These are phyloP conservation scores for Oidiodendron maius DNA, from an alignment of 495 filamentous ascomycete species.

Conservation along the genomic window DNA sequence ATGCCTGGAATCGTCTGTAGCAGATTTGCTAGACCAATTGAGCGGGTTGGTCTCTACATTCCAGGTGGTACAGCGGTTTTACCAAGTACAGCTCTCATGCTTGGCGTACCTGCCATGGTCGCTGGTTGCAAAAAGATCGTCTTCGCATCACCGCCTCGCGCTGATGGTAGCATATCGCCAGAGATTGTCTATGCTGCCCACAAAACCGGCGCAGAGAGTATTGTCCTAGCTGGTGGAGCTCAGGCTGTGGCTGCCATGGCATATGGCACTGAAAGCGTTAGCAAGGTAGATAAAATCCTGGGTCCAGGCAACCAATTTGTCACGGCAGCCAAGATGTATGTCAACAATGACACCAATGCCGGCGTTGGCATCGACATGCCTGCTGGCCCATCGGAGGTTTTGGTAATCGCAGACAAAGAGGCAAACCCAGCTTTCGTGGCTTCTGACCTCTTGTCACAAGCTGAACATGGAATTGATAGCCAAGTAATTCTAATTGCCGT, in stretches of 20 bases:
- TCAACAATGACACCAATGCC: constrained; percentile 91
- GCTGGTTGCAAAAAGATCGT: constrained; percentile 96
- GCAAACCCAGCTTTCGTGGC: constrained; percentile 95
- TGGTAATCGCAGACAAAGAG: constrained; percentile 87
- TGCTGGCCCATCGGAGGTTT: constrained; percentile 90
- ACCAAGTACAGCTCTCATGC: constrained; percentile 93
- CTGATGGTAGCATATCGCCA: constrained; percentile 85
- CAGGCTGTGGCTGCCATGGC: constrained; percentile 92
- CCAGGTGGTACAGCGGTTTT: constrained; percentile 94
- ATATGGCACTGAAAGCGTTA: constrained; percentile 76
- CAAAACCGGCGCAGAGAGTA: constrained; percentile 91
- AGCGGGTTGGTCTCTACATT: constrained; percentile 89
- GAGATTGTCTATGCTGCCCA: constrained; percentile 98
- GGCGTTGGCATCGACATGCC: constrained; percentile 98
- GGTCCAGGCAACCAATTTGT: constrained; percentile 98
- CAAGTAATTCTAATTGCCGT: constrained; percentile 92
- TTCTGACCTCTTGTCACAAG: constrained; percentile 88
- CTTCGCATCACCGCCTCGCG: constrained; percentile 81
- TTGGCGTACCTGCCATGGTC: constrained; percentile 94
- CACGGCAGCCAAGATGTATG: constrained; percentile 95
- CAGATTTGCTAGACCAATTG: constrained; percentile 87
- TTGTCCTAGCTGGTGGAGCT: constrained; percentile 90
- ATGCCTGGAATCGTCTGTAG: constrained; percentile 97
- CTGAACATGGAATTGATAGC: constrained; percentile 91
- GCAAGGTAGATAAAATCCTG: constrained; percentile 97